Percentiles rank a stretch among this genome's conserved stretches.
Evolutionary conservation across 805 yeast species (phyloP).

Genomic region (Isabelozyma gotoi): DNA sequence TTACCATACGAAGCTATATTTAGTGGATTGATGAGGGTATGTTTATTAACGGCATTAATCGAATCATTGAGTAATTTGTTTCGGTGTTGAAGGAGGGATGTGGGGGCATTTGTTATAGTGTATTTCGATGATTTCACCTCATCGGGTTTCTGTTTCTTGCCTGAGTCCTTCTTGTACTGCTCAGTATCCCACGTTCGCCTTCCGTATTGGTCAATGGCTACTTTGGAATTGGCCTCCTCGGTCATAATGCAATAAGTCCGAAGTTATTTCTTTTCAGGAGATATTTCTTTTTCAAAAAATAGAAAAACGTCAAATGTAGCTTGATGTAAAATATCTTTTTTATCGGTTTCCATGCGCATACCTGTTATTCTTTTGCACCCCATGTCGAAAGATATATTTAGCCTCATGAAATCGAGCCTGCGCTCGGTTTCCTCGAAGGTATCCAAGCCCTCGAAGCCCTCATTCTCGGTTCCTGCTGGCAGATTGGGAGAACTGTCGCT

Average conservation of each 20-base stretch:
- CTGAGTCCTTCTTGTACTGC: conserved; percentile 48
- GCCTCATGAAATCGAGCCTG: no score
- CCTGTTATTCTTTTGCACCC: no score
- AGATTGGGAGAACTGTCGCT: background rate
- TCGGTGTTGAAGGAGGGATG: conserved; percentile 27
- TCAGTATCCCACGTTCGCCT: conserved; percentile 73
- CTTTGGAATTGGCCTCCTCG: conserved; percentile 1
- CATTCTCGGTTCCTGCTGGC: background rate
- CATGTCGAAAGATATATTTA: background rate
- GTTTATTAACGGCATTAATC: conserved; percentile 32
- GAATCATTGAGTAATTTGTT: conserved; percentile 29
- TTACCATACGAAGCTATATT: conserved; percentile 17
- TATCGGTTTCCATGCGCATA: no score
- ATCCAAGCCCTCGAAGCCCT: background rate
- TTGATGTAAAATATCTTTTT: no score
- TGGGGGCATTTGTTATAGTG: conserved; percentile 12
- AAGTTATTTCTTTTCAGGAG: background rate
- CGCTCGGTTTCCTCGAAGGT: conserved; percentile 1
- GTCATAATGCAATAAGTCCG: background rate
- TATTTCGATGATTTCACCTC: conserved; percentile 2
- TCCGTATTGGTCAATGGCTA: conserved; percentile 50
- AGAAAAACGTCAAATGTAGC: no score
- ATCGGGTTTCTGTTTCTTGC: conserved; percentile 2
- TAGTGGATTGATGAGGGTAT: conserved; percentile 30
- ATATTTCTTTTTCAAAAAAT: no score